phyloP scores from a whole-genome alignment of 305 asterid genomes.

The Salvia sclarea region DNA sequence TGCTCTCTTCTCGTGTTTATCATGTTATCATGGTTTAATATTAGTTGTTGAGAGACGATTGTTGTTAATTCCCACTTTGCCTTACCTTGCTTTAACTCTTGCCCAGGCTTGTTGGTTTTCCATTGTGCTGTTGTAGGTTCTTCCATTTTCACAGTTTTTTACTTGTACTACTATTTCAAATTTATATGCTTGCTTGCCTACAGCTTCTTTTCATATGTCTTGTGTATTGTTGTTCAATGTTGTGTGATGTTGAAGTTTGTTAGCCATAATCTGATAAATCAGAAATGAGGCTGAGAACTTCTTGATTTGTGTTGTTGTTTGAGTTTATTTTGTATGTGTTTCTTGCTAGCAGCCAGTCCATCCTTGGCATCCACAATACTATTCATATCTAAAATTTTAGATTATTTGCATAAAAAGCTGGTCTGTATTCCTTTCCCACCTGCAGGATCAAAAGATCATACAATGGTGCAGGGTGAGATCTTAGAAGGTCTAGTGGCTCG shows the following conservation, averaged over 20 bases:
- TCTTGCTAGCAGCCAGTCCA: background rate
- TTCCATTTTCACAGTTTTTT: background rate
- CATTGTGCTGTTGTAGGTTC: constrained; percentile 2
- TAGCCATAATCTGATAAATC: background rate
- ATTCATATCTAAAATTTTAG: constrained; percentile 5
- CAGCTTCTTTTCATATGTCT: background rate
- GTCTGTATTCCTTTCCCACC: constrained; percentile 21
- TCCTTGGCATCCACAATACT: background rate
- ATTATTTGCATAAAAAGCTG: background rate
- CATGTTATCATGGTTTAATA: constrained; percentile 3
- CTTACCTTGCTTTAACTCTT: background rate
- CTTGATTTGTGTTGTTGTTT: background rate
- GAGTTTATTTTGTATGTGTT: background rate
- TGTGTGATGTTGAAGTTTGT: background rate
- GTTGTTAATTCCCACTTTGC: constrained; percentile 18
- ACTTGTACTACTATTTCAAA: background rate
- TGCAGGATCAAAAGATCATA: constrained; percentile 90
- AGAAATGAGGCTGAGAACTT: constrained; percentile 1
- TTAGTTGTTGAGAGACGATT: constrained; percentile 25
- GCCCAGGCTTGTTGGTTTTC: background rate
- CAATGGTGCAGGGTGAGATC: constrained; percentile 91
- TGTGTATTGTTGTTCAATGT: background rate
- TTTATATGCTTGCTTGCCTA: background rate
- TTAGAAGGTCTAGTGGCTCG: constrained; percentile 99
- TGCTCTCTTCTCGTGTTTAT: constrained; percentile 7